Base-by-base conservation (phyloP, 805 yeast genomes). In the Lipomyces oligophaga region DNA sequence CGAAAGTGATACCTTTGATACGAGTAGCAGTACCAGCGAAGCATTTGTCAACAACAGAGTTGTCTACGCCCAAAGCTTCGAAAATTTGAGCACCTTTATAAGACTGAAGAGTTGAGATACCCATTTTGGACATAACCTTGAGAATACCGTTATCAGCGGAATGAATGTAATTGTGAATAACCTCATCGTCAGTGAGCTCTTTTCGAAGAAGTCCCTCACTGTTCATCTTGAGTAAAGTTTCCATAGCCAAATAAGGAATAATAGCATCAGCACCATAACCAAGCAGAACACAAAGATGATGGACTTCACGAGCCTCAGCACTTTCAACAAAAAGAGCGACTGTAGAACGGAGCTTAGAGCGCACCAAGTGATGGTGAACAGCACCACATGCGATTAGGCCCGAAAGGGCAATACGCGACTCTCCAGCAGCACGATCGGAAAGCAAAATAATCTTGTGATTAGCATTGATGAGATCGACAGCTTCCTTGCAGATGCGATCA, bases 41-140 rank as follows among this genome's bases (percentile, higher is more conserved):
- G 71, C 97, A 93, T 59, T 88, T 75, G 73, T 90, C 97, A 57
- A 90, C 85, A 41, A 90, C 97, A 7, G 95, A 81, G 70, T 89
- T 87, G 66, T 93, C 97, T 52, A 90, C 81, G 68, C 98, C 98
- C 52, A 90, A 73, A 40, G 96, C 96, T 70, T 90, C 98, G 66
- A 93, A 90, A 63, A 90, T 93, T 73, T 90, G 98, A 24, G 98
- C 98, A 68, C 97, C 97, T 71, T 90, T 90, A 71, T 90, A 90
- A n/a, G 96, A 86, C 10, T 97, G 96, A 65, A 90, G 74, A 25
- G 98, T 93, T 26, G 97, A 89, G 60, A 90, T 93, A 75, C 98
- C 98, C 97, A 90, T 93, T 75, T 93, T 90, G 30, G 97, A 87
- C 98, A 90, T 90, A 50, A 93, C 97, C 73, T 93, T 90, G 60